phyloP scores from a whole-genome alignment of 2,329 filamentous ascomycete species.

The Phaeophleospora eucalypticola region DNA sequence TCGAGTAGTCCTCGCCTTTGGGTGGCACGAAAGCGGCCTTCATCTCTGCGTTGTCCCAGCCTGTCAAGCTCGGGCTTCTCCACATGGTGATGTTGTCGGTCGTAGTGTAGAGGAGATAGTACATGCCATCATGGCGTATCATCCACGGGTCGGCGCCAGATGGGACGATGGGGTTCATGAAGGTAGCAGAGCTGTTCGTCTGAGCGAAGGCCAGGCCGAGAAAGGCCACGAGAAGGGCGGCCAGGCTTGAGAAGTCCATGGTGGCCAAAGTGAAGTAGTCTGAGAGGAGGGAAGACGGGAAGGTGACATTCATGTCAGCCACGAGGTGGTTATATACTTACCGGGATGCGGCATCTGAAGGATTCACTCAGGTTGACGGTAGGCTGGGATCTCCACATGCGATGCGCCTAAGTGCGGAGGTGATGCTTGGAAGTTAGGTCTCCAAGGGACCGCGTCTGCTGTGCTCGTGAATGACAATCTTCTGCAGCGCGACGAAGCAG shows the following conservation, averaged over 20 bases:
- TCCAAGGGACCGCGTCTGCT: too few relatives aligned
- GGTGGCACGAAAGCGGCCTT: conserved; percentile 42
- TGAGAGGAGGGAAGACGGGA: neutral
- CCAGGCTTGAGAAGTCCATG: conserved; percentile 3
- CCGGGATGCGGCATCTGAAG: too few relatives aligned
- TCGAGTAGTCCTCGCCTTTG: conserved; percentile 42
- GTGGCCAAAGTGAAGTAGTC: neutral
- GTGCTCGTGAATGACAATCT: too few relatives aligned
- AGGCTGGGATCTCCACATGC: too few relatives aligned
- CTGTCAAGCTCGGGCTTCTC: conserved; percentile 39
- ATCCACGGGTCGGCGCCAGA: conserved; percentile 47
- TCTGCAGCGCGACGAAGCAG: too few relatives aligned
- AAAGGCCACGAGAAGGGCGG: conserved; percentile 12
- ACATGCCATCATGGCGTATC: conserved; percentile 39
- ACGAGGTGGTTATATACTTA: too few relatives aligned
- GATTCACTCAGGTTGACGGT: too few relatives aligned
- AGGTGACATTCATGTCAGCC: neutral
- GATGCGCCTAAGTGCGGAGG: too few relatives aligned
- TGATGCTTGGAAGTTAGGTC: too few relatives aligned
- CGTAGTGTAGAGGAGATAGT: conserved; percentile 46
- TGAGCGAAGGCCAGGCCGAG: conserved; percentile 15
- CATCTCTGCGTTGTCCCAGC: conserved; percentile 44
- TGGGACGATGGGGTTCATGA: conserved; percentile 43
- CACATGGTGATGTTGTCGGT: conserved; percentile 42
- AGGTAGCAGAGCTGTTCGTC: conserved; percentile 32